Evolutionary conservation across 441 rosid genomes (phyloP).

Genomic region (Erodium texanum): DNA sequence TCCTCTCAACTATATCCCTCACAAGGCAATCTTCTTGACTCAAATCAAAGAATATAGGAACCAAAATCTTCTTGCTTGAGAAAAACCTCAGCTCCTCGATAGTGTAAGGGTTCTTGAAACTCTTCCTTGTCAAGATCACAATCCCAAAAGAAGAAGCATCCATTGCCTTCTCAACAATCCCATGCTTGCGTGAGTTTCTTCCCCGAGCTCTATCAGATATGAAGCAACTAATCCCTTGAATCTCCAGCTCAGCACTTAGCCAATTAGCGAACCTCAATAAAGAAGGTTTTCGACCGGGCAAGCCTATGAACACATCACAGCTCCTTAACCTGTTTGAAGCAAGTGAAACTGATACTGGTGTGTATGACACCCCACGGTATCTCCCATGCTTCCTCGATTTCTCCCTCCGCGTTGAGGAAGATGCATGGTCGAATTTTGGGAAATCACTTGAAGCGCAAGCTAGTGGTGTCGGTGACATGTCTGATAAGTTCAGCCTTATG

Average conservation of each 20-base stretch:
- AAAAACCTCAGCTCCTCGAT: slow-evolving; percentile 81
- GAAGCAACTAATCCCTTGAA: slow-evolving; percentile 86
- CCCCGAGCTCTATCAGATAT: slow-evolving; percentile 69
- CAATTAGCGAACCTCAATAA: slow-evolving; percentile 67
- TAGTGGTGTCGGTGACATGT: slow-evolving; percentile 31
- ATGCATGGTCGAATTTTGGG: slow-evolving; percentile 32
- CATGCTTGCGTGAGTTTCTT: slow-evolving; percentile 60
- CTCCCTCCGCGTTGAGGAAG: slow-evolving; percentile 36
- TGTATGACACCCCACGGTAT: slow-evolving; percentile 34
- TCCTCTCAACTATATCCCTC: slow-evolving; percentile 80
- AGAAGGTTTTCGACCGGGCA: slow-evolving; percentile 70
- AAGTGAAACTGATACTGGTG: slow-evolving; percentile 51
- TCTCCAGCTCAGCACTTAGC: slow-evolving; percentile 81
- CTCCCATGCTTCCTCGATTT: slow-evolving; percentile 34
- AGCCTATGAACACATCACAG: slow-evolving; percentile 78
- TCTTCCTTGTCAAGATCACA: slow-evolving; percentile 64
- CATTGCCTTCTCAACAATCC: slow-evolving; percentile 67
- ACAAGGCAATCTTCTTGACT: slow-evolving; percentile 78
- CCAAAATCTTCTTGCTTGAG: slow-evolving; percentile 69
- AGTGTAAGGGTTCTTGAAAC: slow-evolving; percentile 62
- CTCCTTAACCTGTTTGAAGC: slow-evolving; percentile 57
- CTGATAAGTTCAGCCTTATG: slow-evolving; percentile 29
- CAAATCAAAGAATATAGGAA: slow-evolving; percentile 73
- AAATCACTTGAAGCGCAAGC: slow-evolving; percentile 28
- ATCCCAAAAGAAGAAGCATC: slow-evolving; percentile 79